Evolutionary conservation across 208 protist genomes (phyloP).

Genomic region (Trypanosoma melophagium): DNA sequence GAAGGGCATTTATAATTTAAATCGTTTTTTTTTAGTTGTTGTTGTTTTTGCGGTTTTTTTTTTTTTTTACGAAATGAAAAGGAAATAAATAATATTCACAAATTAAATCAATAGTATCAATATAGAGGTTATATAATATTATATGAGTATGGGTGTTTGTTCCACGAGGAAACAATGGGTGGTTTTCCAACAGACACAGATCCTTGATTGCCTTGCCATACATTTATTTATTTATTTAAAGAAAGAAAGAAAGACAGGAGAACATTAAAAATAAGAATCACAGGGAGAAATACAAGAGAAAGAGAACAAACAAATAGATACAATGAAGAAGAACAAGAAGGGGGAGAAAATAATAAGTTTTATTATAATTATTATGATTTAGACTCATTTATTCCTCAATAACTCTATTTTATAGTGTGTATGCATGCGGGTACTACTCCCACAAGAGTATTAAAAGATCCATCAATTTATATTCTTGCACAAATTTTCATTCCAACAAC

Average conservation of each 20-base stretch:
- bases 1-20: background rate
- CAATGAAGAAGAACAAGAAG: background rate
- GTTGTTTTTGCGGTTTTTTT: too few relatives aligned
- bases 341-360: background rate
- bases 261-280: background rate
- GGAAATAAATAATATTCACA: too few relatives aligned
- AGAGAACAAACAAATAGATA: background rate
- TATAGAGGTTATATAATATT: too few relatives aligned
- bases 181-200: too few relatives aligned
- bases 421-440: too few relatives aligned
- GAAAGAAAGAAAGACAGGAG: background rate
- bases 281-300: background rate
- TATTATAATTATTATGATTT: background rate
- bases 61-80: background rate
- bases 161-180: too few relatives aligned
- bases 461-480: too few relatives aligned
- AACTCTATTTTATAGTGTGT: background rate
- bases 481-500: too few relatives aligned
- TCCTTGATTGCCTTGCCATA: too few relatives aligned
- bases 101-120: too few relatives aligned
- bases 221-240: background rate
- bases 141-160: background rate
- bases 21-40: slow-evolving; percentile 4
- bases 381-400: background rate
- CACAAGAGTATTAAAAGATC: too few relatives aligned